These are phyloP conservation scores for Spongiforma sp. DNA, from an alignment of 1,284 basidiomycete species.

Conservation along the genomic window DNA sequence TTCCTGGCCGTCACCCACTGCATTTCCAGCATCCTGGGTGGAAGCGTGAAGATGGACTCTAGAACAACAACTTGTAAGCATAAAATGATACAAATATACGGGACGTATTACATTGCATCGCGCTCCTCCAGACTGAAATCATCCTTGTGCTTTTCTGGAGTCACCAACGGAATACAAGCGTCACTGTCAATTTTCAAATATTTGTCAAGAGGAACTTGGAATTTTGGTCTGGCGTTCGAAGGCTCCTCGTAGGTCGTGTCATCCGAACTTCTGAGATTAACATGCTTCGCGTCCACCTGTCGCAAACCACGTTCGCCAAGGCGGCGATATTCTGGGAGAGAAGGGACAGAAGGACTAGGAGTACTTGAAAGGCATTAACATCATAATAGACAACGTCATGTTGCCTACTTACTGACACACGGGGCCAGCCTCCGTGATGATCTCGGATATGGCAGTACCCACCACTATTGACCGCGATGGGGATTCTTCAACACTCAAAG, in stretches of 20 bases:
- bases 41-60: background rate
- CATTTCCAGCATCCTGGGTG: too few species aligned
- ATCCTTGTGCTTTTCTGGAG: background rate
- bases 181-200: constrained; percentile 8
- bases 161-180: background rate
- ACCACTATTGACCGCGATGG: too few species aligned
- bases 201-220: constrained; percentile 27
- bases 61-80: constrained; percentile 8
- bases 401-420: too few species aligned
- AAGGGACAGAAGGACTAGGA: constrained; percentile 17
- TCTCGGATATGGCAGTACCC: too few species aligned
- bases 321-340: background rate
- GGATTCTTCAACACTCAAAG: too few species aligned
- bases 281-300: background rate
- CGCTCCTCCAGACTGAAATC: background rate
- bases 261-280: constrained; percentile 10
- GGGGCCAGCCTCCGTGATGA: too few species aligned
- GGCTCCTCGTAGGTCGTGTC: background rate
- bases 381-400: too few species aligned
- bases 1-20: background rate
- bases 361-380: too few species aligned
- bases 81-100: background rate
- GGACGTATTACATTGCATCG: background rate
- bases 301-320: background rate
- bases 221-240: constrained; percentile 6